A percentile compares a stretch with the other conserved stretches of the same genome.
Evolutionary conservation across 1,284 basidiomycete genomes (phyloP).

Genomic region (Boletus mariae): DNA sequence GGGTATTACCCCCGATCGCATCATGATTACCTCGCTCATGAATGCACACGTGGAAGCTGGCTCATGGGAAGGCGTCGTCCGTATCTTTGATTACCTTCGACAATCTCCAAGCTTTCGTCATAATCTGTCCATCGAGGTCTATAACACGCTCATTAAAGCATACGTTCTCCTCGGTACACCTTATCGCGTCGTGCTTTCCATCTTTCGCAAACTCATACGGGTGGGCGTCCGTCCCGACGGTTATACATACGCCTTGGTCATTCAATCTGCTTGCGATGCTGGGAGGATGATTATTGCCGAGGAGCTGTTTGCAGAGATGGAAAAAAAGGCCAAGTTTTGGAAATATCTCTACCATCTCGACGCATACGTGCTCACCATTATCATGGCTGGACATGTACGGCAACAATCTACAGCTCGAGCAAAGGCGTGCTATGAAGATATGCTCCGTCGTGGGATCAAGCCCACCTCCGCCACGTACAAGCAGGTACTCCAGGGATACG

Average conservation of each 20-base stretch:
- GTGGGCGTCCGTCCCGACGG: constrained; percentile 54
- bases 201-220: constrained; percentile 61
- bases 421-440: constrained; percentile 70
- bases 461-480: constrained; percentile 73
- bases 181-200: constrained; percentile 57
- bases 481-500: constrained; percentile 66
- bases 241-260: constrained; percentile 72
- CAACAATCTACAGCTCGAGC: constrained; percentile 55
- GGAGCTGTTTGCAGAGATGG: constrained; percentile 70
- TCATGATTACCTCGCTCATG: constrained; percentile 72
- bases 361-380: constrained; percentile 73
- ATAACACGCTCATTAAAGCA: constrained; percentile 83
- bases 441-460: constrained; percentile 63
- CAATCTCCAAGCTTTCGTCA: constrained; percentile 36
- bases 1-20: constrained; percentile 60
- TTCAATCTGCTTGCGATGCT: constrained; percentile 83
- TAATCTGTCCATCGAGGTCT: constrained; percentile 53
- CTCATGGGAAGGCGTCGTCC: constrained; percentile 73
- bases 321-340: constrained; percentile 37
- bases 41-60: constrained; percentile 82
- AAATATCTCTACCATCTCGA: constrained; percentile 45
- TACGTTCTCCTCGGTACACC: constrained; percentile 82
- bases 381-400: constrained; percentile 79
- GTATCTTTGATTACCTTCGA: constrained; percentile 68
- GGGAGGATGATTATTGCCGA: constrained; percentile 65